These are phyloP conservation scores for Thermoascus crustaceus DNA, from an alignment of 2,329 filamentous ascomycete species.

Conservation along the genomic window DNA sequence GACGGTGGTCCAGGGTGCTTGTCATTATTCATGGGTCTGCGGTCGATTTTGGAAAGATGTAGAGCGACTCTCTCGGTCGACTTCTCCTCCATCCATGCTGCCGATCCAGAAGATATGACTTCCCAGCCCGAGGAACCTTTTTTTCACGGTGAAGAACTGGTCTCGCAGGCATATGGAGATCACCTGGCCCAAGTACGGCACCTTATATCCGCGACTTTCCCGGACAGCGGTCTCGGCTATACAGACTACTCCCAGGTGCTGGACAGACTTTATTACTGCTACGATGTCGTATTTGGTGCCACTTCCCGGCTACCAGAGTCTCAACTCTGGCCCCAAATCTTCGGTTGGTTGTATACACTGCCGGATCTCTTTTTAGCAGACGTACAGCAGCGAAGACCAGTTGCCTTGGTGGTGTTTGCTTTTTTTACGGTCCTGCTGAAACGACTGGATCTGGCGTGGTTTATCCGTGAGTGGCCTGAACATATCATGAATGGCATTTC, in stretches of 20 bases:
- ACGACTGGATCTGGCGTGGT: constrained; percentile 8
- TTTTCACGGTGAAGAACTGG: not conserved
- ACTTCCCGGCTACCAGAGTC: not conserved
- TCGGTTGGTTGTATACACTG: constrained; percentile 9
- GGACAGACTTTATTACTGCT: not conserved
- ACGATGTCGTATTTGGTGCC: not conserved
- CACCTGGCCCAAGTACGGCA: not conserved
- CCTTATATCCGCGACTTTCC: not conserved
- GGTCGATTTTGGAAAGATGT: constrained; percentile 8
- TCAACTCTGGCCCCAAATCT: constrained; percentile 5
- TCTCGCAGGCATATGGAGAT: not conserved
- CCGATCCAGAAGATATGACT: not conserved
- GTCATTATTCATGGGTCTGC: constrained; percentile 9
- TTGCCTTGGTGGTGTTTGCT: constrained; percentile 6
- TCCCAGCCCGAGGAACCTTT: not conserved
- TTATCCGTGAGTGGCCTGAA: constrained; percentile 8
- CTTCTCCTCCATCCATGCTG: not conserved
- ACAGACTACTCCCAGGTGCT: not conserved
- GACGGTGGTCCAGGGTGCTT: constrained; percentile 4
- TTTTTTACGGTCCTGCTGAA: constrained; percentile 8
- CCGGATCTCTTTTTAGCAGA: constrained; percentile 7
- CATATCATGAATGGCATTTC: constrained; percentile 9
- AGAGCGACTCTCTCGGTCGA: not conserved
- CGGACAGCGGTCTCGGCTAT: not conserved
- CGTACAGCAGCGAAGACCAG: constrained; percentile 3